Evolutionary conservation across 2,329 filamentous ascomycete genomes (phyloP).

Genomic region (Neonectria sp.): DNA sequence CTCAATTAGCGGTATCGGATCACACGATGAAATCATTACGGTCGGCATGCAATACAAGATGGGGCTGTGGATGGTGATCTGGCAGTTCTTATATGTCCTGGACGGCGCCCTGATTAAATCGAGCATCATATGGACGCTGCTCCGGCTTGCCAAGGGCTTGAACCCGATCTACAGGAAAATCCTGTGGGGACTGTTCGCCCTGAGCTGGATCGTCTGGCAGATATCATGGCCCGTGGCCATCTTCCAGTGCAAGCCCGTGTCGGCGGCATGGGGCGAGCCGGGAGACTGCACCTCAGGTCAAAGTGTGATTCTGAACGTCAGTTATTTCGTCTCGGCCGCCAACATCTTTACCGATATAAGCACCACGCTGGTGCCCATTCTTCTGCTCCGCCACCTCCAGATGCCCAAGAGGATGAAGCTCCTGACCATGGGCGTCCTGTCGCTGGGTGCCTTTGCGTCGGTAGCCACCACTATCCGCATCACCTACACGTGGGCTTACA

Average conservation of each 20-base stretch:
- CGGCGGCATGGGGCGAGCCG: constrained; percentile 35
- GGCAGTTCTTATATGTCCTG: constrained; percentile 37
- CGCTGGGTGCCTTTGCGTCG: constrained; percentile 34
- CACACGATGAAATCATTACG: constrained; percentile 33
- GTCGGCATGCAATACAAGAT: constrained; percentile 39
- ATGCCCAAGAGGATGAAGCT: constrained; percentile 33
- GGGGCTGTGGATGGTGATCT: constrained; percentile 35
- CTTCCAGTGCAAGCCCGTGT: constrained; percentile 41
- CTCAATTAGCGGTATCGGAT: constrained; percentile 30
- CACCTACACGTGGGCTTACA: constrained; percentile 38
- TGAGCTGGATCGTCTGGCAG: constrained; percentile 38
- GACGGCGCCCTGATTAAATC: constrained; percentile 37
- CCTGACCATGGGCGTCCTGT: constrained; percentile 32
- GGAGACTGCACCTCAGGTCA: constrained; percentile 35
- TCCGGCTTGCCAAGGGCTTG: constrained; percentile 35
- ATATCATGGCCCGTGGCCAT: constrained; percentile 40
- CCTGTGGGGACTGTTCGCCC: constrained; percentile 27
- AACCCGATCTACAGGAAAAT: constrained; percentile 17
- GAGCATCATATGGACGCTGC: constrained; percentile 36
- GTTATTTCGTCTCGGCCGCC: constrained; percentile 36
- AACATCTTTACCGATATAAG: constrained; percentile 38
- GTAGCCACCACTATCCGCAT: constrained; percentile 41
- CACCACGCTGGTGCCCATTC: constrained; percentile 29
- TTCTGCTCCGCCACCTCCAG: constrained; percentile 35
- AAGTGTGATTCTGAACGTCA: constrained; percentile 30